Evolutionary conservation across 164 flowering plant genomes (phyloP).

Genomic region (Euptelea pleiosperma): DNA sequence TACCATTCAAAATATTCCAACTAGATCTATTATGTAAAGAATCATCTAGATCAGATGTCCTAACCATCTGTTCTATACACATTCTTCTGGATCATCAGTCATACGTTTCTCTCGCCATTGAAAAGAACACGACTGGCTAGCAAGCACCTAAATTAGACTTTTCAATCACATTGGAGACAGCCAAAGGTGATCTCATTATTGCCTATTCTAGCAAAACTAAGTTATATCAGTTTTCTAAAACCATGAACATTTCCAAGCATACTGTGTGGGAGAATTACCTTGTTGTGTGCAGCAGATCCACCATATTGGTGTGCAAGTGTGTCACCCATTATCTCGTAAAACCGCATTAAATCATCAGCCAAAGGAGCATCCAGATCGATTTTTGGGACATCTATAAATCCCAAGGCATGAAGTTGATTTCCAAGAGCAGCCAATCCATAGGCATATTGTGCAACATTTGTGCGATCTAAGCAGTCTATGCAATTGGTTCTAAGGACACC

Average conservation of each 20-base stretch:
- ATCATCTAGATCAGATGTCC: too few relatives aligned
- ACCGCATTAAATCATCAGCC: slow-evolving; percentile 65
- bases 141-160: too few relatives aligned
- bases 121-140: too few relatives aligned
- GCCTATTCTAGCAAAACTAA: background rate
- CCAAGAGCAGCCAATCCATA: slow-evolving; percentile 91
- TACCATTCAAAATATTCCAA: too few relatives aligned
- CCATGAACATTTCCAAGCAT: background rate
- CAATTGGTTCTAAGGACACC: slow-evolving; percentile 95
- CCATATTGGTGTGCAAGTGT: slow-evolving; percentile 94
- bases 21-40: too few relatives aligned
- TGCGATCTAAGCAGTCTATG: slow-evolving; percentile 97
- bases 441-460: slow-evolving; percentile 93
- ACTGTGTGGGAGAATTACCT: slow-evolving; percentile 41
- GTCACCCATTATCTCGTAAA: slow-evolving; percentile 93
- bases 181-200: too few relatives aligned
- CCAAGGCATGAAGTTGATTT: slow-evolving; percentile 70
- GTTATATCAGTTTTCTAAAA: background rate
- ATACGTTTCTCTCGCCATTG: too few relatives aligned
- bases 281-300: slow-evolving; percentile 98
- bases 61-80: too few relatives aligned
- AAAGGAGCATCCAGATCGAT: slow-evolving; percentile 56
- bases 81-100: too few relatives aligned
- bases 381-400: slow-evolving; percentile 39
- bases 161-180: too few relatives aligned